These are phyloP conservation scores for Firmiana major DNA, from an alignment of 345 rosid species.

Conservation along the genomic window DNA sequence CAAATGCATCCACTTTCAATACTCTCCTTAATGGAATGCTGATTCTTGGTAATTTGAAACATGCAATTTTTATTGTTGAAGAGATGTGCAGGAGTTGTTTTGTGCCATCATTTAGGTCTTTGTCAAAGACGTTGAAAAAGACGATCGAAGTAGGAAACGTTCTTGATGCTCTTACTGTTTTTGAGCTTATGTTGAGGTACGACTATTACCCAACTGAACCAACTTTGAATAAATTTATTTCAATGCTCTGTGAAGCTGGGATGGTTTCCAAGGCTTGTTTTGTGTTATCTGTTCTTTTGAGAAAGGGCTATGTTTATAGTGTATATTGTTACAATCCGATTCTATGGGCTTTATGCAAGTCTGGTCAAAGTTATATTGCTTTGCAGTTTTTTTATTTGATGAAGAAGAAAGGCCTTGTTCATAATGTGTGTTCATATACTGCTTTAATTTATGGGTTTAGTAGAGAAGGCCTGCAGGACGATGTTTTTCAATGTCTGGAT, in stretches of 20 bases:
- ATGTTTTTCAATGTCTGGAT: conserved; percentile 25
- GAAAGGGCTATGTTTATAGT: conserved; percentile 20
- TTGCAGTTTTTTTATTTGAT: conserved; percentile 26
- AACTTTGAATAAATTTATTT: conserved; percentile 23
- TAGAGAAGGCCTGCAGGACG: conserved; percentile 28
- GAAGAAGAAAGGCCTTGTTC: conserved; percentile 33
- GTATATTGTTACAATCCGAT: conserved; percentile 31
- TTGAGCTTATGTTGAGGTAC: conserved; percentile 28
- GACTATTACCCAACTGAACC: conserved; percentile 26
- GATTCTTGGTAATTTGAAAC: conserved; percentile 20
- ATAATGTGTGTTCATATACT: conserved; percentile 34
- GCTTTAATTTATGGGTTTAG: conserved; percentile 42
- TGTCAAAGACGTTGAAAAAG: conserved; percentile 26
- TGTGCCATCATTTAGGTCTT: conserved; percentile 26
- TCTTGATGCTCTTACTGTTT: conserved; percentile 21
- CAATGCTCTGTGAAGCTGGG: conserved; percentile 23
- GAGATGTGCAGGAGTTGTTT: conserved; percentile 30
- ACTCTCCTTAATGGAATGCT: conserved; percentile 29
- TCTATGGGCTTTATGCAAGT: conserved; percentile 39
- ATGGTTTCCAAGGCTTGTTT: conserved; percentile 24
- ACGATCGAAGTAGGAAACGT: conserved; percentile 16
- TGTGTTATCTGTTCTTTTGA: conserved; percentile 20
- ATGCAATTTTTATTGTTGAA: conserved; percentile 19
- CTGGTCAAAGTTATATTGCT: conserved; percentile 25
- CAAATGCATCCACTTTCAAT: conserved; percentile 34